Conservation (phyloP, 1,284 basidiomycete genomes). For the Entoloma clypeatum region DNA sequence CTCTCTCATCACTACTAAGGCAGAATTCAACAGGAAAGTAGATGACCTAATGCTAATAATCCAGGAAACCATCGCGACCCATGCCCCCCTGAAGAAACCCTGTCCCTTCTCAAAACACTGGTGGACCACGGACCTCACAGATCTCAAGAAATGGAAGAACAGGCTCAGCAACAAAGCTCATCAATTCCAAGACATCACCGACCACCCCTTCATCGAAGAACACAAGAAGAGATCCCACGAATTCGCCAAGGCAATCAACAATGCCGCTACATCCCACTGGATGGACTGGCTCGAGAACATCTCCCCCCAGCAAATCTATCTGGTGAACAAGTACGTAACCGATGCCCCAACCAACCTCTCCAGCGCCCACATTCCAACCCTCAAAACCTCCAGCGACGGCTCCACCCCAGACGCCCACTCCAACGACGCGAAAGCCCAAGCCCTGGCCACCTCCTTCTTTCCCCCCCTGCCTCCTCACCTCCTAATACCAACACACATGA, state of each 20-base stretch:
- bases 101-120: too few species aligned
- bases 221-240: not conserved
- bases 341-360: not conserved
- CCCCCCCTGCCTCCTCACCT: not conserved
- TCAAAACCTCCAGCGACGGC: not conserved
- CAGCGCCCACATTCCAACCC: not conserved
- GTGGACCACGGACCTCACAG: too few species aligned
- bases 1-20: not conserved
- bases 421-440: not conserved
- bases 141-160: too few species aligned
- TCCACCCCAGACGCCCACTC: not conserved
- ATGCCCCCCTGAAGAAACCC: not conserved
- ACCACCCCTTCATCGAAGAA: conserved; percentile 1
- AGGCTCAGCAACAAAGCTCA: too few species aligned
- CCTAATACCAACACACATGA: too few species aligned
- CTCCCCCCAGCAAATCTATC: not conserved
- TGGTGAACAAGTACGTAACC: too few species aligned
- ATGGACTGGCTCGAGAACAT: not conserved
- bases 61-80: not conserved
- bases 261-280: not conserved
- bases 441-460: conserved; percentile 1
- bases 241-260: not conserved
- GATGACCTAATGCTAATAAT: not conserved
- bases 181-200: too few species aligned
- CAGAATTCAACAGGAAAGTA: conserved; percentile 1